Percentiles rank a stretch among this genome's conserved stretches.
Evolutionary conservation across 2,329 filamentous ascomycete genomes (phyloP).

Genomic region (Pestalotiopsis sp.): DNA sequence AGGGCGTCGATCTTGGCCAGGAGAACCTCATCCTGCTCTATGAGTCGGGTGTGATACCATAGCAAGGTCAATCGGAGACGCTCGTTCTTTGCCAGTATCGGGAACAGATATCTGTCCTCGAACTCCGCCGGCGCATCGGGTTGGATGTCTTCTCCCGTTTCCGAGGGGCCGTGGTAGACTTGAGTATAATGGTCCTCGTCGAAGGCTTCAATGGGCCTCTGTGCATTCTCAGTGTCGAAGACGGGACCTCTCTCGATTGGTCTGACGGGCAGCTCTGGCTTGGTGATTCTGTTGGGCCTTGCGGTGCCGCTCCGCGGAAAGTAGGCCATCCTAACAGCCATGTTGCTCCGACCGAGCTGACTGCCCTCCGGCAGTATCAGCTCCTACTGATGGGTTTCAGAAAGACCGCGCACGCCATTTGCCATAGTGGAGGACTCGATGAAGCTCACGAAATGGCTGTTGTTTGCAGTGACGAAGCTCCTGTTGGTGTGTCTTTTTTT

Average conservation of each 20-base stretch:
- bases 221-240: slow-evolving; percentile 1
- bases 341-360: neutral
- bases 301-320: neutral
- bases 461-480: no score
- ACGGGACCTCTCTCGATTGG: neutral
- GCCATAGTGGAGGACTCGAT: neutral
- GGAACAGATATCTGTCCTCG: slow-evolving; percentile 6
- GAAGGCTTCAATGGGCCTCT: neutral
- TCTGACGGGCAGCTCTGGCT: slow-evolving; percentile 1
- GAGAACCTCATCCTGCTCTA: slow-evolving; percentile 8
- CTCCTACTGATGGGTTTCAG: neutral
- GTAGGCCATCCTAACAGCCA: neutral
- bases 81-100: slow-evolving; percentile 11
- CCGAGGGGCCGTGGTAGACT: neutral
- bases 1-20: slow-evolving; percentile 13
- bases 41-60: slow-evolving; percentile 15
- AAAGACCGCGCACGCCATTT: neutral
- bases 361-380: neutral
- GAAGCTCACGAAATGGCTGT: neutral
- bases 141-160: neutral
- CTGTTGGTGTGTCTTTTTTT: neutral
- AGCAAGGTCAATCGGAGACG: slow-evolving; percentile 7
- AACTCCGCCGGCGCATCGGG: neutral
- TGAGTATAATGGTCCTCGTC: neutral
- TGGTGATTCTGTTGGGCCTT: slow-evolving; percentile 1